Evolutionary conservation across 768 basidiomycete genomes (phyloP).

Genomic region (Gautieria morchelliformis): DNA sequence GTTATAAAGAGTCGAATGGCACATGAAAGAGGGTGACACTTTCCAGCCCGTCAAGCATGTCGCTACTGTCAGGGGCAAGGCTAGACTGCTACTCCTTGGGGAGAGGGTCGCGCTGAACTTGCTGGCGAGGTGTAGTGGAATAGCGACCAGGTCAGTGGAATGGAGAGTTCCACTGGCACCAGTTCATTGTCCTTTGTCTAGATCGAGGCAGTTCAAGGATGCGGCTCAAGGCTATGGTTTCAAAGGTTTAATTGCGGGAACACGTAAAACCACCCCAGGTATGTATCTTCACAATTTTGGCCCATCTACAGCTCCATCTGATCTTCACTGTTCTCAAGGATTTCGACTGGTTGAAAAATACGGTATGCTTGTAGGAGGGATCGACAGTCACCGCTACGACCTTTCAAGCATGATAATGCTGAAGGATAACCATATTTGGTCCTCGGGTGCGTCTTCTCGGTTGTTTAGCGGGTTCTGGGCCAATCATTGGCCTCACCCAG

Average conservation of each 20-base stretch:
- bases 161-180: not conserved
- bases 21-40: slow-evolving; percentile 72
- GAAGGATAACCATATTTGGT: slow-evolving; percentile 99
- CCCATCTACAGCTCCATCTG: not conserved
- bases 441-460: slow-evolving; percentile 49
- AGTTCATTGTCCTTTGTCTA: slow-evolving; percentile 20
- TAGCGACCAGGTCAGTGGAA: slow-evolving; percentile 75
- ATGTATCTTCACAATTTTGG: not conserved
- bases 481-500: slow-evolving; percentile 26
- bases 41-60: slow-evolving; percentile 78
- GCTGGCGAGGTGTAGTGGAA: slow-evolving; percentile 91
- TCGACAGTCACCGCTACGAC: slow-evolving; percentile 92
- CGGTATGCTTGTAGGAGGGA: slow-evolving; percentile 95
- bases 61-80: slow-evolving; percentile 87
- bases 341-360: slow-evolving; percentile 98
- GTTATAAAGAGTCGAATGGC: slow-evolving; percentile 79
- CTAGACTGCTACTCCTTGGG: slow-evolving; percentile 77
- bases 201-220: slow-evolving; percentile 76
- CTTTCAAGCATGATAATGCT: slow-evolving; percentile 99
- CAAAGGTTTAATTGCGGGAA: slow-evolving; percentile 85
- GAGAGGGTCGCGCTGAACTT: slow-evolving; percentile 91
- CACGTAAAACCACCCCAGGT: slow-evolving; percentile 95
- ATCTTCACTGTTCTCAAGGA: slow-evolving; percentile 30
- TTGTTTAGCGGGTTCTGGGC: not conserved
- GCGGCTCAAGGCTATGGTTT: slow-evolving; percentile 72